phyloP scores from a whole-genome alignment of 2,329 filamentous ascomycete species.

The Aspergillus intermedius region DNA sequence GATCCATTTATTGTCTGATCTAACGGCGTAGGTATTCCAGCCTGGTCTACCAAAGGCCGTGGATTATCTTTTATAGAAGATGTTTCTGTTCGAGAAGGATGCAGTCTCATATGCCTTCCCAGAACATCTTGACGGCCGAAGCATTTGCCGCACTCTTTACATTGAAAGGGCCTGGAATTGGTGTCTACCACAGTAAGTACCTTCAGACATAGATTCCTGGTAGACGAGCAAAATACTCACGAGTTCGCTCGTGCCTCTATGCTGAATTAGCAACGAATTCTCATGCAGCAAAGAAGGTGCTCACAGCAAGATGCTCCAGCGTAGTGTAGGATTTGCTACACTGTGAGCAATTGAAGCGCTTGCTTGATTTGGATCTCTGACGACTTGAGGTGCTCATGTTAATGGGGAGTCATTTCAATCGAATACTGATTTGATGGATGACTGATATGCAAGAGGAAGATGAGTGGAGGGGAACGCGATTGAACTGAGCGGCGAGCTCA shows the following conservation, averaged over 20 bases:
- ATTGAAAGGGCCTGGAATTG: slow-evolving; percentile 14
- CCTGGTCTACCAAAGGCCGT: not conserved
- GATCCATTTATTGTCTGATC: not conserved
- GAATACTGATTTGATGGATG: not conserved
- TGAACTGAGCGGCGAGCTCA: too few relatives aligned
- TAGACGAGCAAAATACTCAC: not conserved
- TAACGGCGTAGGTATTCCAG: not conserved
- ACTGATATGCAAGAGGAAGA: not conserved
- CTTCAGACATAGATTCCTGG: not conserved
- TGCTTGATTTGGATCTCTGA: not conserved
- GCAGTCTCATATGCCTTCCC: slow-evolving; percentile 13
- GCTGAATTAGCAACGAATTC: not conserved
- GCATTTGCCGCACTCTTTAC: slow-evolving; percentile 11
- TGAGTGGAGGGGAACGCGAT: too few relatives aligned
- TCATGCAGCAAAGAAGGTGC: not conserved
- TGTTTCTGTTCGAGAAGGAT: slow-evolving; percentile 3
- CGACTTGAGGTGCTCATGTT: too few relatives aligned
- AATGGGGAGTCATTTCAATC: too few relatives aligned
- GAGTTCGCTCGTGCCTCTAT: slow-evolving; percentile 11
- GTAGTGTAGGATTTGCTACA: slow-evolving; percentile 14
- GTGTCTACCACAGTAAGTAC: slow-evolving; percentile 6
- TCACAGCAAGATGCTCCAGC: slow-evolving; percentile 13
- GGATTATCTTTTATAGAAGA: not conserved
- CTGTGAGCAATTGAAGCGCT: slow-evolving; percentile 9
- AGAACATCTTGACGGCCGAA: slow-evolving; percentile 19